Percentiles rank a stretch among this genome's conserved stretches.
Evolutionary conservation across 345 rosid species (phyloP).

Genomic region (Salix suchowensis): DNA sequence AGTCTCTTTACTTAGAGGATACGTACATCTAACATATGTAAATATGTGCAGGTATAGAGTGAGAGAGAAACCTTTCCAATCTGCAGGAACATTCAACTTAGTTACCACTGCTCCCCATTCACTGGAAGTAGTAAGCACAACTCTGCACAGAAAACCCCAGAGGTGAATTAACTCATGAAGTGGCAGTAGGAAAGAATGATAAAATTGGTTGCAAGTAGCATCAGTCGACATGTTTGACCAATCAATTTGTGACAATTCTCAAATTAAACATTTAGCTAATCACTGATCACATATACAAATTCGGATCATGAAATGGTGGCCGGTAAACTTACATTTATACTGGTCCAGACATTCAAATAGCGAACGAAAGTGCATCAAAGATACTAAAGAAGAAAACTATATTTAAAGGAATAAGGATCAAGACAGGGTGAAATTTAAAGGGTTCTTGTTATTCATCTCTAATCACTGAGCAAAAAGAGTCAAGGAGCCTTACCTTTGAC

Average conservation of each 20-base stretch:
- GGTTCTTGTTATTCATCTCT: not conserved
- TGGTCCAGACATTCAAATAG: too few relatives aligned
- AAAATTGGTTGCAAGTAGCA: not conserved
- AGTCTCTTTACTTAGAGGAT: not conserved
- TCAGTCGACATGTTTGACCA: not conserved
- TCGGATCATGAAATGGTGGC: not conserved
- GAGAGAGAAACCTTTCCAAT: conserved; percentile 78
- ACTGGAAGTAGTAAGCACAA: conserved; percentile 65
- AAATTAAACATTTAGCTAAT: not conserved
- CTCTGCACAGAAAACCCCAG: conserved; percentile 38
- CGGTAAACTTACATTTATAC: not conserved
- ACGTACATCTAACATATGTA: not conserved
- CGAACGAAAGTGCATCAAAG: not conserved
- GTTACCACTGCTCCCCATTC: conserved; percentile 88
- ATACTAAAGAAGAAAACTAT: not conserved
- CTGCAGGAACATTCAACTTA: conserved; percentile 78
- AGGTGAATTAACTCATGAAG: not conserved
- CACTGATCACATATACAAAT: not conserved
- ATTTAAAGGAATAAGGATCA: not conserved
- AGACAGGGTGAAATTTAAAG: not conserved
- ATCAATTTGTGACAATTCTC: not conserved
- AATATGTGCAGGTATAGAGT: not conserved
- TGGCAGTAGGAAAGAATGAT: not conserved
- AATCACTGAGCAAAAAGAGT: not conserved
- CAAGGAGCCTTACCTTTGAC: conserved; percentile 49